These are phyloP conservation scores for Pholiota molesta DNA, from an alignment of 768 basidiomycete genomes.

Conservation along the genomic window DNA sequence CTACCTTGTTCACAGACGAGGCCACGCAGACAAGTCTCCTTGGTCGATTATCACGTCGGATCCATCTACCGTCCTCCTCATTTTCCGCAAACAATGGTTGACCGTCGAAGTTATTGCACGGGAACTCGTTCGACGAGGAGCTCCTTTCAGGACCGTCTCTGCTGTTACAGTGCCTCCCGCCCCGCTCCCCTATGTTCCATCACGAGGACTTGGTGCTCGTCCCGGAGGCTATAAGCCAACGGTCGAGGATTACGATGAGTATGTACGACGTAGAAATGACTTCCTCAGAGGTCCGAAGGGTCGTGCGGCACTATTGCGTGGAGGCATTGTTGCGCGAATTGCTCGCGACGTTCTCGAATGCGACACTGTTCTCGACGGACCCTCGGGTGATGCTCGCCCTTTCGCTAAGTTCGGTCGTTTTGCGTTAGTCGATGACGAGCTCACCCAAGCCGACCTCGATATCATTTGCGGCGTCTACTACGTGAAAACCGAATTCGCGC, in stretches of 20 bases:
- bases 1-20: slow-evolving; percentile 26
- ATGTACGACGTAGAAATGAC: no score
- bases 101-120: slow-evolving; percentile 1
- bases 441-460: no score
- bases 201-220: background rate
- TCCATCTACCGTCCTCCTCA: slow-evolving; percentile 6
- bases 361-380: background rate
- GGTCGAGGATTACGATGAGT: no score
- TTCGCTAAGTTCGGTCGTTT: no score
- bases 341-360: background rate
- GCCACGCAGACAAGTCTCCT: background rate
- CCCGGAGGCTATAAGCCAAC: no score
- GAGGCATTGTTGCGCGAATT: background rate
- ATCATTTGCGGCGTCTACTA: no score
- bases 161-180: background rate
- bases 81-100: slow-evolving; percentile 1
- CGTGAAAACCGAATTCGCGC: no score
- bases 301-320: background rate
- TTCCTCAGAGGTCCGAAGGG: background rate
- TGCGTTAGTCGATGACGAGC: no score
- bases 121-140: background rate
- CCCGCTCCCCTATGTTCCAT: background rate
- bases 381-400: background rate
- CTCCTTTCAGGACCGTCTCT: slow-evolving; percentile 2
- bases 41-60: slow-evolving; percentile 1